Conservation (phyloP, 1,139 yeast species). For the Candida neerlandica region DNA sequence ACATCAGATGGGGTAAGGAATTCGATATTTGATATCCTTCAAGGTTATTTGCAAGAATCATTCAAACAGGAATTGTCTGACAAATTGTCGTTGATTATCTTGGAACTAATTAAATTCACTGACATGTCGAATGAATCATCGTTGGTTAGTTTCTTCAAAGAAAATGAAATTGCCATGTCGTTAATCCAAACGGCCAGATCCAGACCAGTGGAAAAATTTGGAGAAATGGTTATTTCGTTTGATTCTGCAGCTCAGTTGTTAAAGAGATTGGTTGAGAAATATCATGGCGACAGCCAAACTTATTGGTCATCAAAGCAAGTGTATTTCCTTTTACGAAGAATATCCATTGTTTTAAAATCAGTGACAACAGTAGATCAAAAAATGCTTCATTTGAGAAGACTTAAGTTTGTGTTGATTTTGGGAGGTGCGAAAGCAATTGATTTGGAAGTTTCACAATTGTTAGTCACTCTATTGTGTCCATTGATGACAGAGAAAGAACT, state of each 20-base stretch:
- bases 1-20: constrained; percentile 44
- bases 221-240: constrained; percentile 24
- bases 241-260: constrained; percentile 30
- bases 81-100: constrained; percentile 23
- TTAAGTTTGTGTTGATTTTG: constrained; percentile 40
- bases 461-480: constrained; percentile 24
- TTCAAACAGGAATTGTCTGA: constrained; percentile 19
- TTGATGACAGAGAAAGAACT: constrained; percentile 17
- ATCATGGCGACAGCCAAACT: not conserved
- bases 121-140: constrained; percentile 39
- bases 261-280: constrained; percentile 21
- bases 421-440: constrained; percentile 21
- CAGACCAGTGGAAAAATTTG: constrained; percentile 8
- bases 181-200: constrained; percentile 15
- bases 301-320: constrained; percentile 43
- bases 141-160: constrained; percentile 18
- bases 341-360: constrained; percentile 28
- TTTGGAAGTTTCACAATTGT: constrained; percentile 21
- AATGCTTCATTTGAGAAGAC: constrained; percentile 31
- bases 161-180: constrained; percentile 10
- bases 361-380: constrained; percentile 26
- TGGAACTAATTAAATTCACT: constrained; percentile 36
- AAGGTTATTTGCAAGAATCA: constrained; percentile 16
- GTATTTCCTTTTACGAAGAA: constrained; percentile 41
- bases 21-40: constrained; percentile 29